phyloP scores from a whole-genome alignment of 2,329 filamentous ascomycete species.

The Verticillium alfalfae region DNA sequence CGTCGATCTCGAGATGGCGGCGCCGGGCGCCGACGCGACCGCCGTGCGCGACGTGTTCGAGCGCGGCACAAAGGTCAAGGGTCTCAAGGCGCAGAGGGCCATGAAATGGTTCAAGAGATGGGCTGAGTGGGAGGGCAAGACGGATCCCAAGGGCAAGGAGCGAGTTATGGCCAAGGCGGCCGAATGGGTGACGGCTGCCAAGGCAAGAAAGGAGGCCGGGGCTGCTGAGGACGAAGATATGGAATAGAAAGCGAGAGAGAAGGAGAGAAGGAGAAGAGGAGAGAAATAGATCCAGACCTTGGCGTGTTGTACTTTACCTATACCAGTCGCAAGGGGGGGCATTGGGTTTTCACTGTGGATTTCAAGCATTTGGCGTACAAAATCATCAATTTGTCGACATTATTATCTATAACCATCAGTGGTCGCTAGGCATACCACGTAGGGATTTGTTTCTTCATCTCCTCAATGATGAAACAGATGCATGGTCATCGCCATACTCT shows the following conservation, averaged over 20 bases:
- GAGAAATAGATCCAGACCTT: not conserved
- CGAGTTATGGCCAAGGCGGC: constrained; percentile 66
- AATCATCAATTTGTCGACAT: not conserved
- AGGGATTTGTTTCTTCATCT: not conserved
- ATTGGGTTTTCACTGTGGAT: not conserved
- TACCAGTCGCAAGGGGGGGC: not conserved
- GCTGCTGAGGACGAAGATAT: constrained; percentile 19
- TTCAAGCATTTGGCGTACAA: not conserved
- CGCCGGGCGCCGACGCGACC: constrained; percentile 47
- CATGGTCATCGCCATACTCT: not conserved
- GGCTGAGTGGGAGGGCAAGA: constrained; percentile 76
- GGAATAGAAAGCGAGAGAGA: not conserved
- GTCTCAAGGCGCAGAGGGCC: constrained; percentile 75
- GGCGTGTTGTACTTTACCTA: not conserved
- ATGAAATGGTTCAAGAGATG: constrained; percentile 88
- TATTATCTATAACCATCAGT: not conserved
- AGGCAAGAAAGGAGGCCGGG: constrained; percentile 36
- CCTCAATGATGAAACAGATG: not conserved
- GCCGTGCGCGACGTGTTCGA: constrained; percentile 75
- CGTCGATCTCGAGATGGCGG: constrained; percentile 73
- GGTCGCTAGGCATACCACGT: not conserved
- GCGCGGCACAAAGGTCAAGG: constrained; percentile 63
- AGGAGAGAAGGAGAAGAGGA: too few species aligned
- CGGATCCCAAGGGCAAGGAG: constrained; percentile 50
- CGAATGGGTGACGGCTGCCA: constrained; percentile 58